Percentiles rank a stretch among this genome's conserved stretches.
Evolutionary conservation across 805 yeast genomes (phyloP).

Genomic region (Spencermartinsiella europaea): DNA sequence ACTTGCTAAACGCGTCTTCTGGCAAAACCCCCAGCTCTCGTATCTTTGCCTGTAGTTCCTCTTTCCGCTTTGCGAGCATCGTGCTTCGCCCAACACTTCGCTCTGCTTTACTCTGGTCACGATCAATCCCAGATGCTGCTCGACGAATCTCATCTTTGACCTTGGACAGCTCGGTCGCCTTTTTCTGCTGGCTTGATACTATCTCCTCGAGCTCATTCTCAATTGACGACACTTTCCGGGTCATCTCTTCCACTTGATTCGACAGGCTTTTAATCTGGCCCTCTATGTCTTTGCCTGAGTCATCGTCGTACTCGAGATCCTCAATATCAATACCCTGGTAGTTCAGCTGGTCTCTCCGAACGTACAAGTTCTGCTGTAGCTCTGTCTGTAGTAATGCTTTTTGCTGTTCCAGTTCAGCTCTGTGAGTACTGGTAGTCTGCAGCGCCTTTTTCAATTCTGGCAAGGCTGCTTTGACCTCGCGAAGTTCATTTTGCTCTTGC

Average conservation of each 20-base stretch:
- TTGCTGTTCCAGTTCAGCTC: conserved; percentile 44
- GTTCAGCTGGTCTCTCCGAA: conserved; percentile 42
- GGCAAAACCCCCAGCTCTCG: conserved; percentile 86
- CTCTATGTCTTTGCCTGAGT: conserved; percentile 18
- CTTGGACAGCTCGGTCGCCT: conserved; percentile 40
- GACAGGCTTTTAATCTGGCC: conserved; percentile 28
- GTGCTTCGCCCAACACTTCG: conserved; percentile 58
- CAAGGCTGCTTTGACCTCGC: conserved; percentile 34
- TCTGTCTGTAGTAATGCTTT: conserved; percentile 49
- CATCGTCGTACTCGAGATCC: conserved; percentile 1
- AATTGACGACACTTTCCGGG: conserved; percentile 9
- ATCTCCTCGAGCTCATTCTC: conserved; percentile 13
- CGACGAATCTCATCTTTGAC: conserved; percentile 55
- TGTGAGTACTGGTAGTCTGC: conserved; percentile 35
- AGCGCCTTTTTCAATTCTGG: conserved; percentile 38
- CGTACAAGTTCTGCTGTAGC: conserved; percentile 51
- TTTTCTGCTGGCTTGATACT: conserved; percentile 25
- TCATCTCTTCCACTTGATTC: conserved; percentile 16
- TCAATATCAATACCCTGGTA: conserved; percentile 7
- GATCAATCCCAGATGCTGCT: conserved; percentile 52
- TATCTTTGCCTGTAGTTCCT: conserved; percentile 65
- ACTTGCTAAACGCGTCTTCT: conserved; percentile 66
- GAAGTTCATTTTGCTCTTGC: conserved; percentile 44
- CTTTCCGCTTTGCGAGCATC: conserved; percentile 53
- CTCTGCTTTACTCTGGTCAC: conserved; percentile 59